These are phyloP conservation scores for Spongospora subterranea DNA, from an alignment of 208 protist species.

Conservation along the genomic window DNA sequence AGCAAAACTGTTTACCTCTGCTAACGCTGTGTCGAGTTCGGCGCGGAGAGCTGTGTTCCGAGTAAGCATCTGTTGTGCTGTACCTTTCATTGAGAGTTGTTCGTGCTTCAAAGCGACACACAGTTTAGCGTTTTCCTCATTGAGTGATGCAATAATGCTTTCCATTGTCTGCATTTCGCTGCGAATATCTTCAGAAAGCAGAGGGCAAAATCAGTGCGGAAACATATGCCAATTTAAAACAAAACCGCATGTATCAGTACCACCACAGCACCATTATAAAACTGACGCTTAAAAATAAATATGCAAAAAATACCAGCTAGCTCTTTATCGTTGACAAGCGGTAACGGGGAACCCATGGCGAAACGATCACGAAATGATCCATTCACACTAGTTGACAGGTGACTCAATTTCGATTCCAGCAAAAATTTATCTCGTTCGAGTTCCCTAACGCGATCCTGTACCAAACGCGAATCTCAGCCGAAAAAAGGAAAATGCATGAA, in stretches of 20 bases:
- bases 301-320: background rate
- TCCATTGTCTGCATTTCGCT: constrained; percentile 47
- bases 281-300: background rate
- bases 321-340: background rate
- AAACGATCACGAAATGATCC: constrained; percentile 15
- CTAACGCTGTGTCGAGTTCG: background rate
- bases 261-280: background rate
- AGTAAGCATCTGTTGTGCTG: constrained; percentile 35
- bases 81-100: constrained; percentile 41
- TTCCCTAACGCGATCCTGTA: constrained; percentile 23
- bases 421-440: constrained; percentile 51
- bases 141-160: constrained; percentile 2
- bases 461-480: too few species aligned
- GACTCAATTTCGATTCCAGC: background rate
- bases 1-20: background rate
- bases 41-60: background rate
- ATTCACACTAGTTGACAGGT: constrained; percentile 1
- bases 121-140: constrained; percentile 54
- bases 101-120: background rate
- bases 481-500: too few species aligned
- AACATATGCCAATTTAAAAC: background rate
- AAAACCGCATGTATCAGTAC: too few species aligned
- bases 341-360: background rate
- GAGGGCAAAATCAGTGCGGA: background rate
- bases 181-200: background rate